A percentile compares a stretch with the other conserved stretches of the same genome.
phyloP scores from a whole-genome alignment of 192 early-diverging fungal genomes.

The Dissophora ornata region DNA sequence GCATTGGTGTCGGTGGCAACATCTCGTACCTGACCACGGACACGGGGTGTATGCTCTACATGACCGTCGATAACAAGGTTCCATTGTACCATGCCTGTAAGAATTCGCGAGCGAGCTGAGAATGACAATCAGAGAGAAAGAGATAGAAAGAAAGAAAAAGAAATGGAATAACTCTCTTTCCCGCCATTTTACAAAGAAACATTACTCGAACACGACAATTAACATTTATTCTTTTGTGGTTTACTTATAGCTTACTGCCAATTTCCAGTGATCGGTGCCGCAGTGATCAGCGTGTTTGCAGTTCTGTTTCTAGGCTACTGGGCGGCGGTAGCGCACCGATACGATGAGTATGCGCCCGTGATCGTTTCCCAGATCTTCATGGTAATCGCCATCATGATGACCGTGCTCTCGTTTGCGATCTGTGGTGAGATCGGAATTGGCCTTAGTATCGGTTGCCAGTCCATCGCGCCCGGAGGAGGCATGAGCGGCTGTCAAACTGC shows the following conservation, averaged over 20 bases:
- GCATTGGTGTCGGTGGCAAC: slow-evolving; percentile 27
- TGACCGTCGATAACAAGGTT: slow-evolving; percentile 12
- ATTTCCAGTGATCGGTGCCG: slow-evolving; percentile 41
- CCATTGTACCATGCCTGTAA: slow-evolving; percentile 18
- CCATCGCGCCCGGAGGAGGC: background rate
- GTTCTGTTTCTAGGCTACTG: slow-evolving; percentile 15
- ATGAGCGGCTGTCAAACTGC: slow-evolving; percentile 1
- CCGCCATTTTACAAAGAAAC: background rate
- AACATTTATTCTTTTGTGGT: background rate
- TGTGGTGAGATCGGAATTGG: slow-evolving; percentile 50
- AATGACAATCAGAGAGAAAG: background rate
- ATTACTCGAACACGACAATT: background rate
- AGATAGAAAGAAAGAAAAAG: slow-evolving; percentile 1
- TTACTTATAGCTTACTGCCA: slow-evolving; percentile 46
- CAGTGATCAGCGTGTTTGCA: slow-evolving; percentile 2
- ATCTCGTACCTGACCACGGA: background rate
- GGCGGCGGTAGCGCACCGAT: slow-evolving; percentile 7
- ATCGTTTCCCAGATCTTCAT: slow-evolving; percentile 8
- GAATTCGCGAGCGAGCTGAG: too few species aligned
- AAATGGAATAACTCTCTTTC: background rate
- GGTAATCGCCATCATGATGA: background rate
- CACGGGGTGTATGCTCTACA: slow-evolving; percentile 33
- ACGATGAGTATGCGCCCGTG: slow-evolving; percentile 17
- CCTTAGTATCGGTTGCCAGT: slow-evolving; percentile 24
- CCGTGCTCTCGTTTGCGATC: slow-evolving; percentile 34